Evolutionary conservation across 2,329 filamentous ascomycete genomes (phyloP).

Genomic region (Colletotrichum sp.): DNA sequence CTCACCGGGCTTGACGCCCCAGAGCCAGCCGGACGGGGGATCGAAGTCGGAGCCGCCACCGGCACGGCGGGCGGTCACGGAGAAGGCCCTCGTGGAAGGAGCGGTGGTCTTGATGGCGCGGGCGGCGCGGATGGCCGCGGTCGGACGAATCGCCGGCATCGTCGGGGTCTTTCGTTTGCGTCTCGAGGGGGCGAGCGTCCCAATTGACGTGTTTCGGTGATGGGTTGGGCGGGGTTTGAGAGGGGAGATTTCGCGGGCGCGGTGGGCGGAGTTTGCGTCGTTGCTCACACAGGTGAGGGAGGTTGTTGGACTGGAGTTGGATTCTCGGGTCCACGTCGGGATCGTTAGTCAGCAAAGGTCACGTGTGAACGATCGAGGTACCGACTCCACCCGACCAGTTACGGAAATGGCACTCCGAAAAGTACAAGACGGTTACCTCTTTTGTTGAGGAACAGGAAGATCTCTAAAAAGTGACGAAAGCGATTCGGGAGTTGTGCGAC

Average conservation of each 20-base stretch:
- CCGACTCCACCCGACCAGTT: conserved; percentile 12
- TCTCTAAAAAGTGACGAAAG: neutral
- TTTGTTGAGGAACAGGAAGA: neutral
- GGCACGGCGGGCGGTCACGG: conserved; percentile 46
- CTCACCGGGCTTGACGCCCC: conserved; percentile 91
- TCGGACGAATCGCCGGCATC: conserved; percentile 24
- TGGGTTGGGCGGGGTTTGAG: neutral
- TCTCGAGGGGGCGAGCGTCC: neutral
- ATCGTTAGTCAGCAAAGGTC: conserved; percentile 1
- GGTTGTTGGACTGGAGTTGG: conserved; percentile 22
- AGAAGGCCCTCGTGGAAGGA: conserved; percentile 42
- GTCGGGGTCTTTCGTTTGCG: neutral
- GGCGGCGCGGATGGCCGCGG: conserved; percentile 23
- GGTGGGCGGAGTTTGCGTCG: conserved; percentile 14
- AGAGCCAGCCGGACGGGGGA: conserved; percentile 89
- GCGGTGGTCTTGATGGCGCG: conserved; percentile 38
- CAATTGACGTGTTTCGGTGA: conserved; percentile 5
- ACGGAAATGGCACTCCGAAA: neutral
- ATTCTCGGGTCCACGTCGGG: conserved; percentile 15
- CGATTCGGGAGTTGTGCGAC: neutral
- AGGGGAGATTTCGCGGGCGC: neutral
- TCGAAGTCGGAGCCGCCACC: conserved; percentile 75
- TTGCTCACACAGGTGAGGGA: conserved; percentile 10
- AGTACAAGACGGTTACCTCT: neutral
- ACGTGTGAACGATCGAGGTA: neutral